A percentile compares a stretch with the other conserved stretches of the same genome.
phyloP scores from a whole-genome alignment of 2,329 filamentous ascomycete genomes.

The Rutstroemia sp. region DNA sequence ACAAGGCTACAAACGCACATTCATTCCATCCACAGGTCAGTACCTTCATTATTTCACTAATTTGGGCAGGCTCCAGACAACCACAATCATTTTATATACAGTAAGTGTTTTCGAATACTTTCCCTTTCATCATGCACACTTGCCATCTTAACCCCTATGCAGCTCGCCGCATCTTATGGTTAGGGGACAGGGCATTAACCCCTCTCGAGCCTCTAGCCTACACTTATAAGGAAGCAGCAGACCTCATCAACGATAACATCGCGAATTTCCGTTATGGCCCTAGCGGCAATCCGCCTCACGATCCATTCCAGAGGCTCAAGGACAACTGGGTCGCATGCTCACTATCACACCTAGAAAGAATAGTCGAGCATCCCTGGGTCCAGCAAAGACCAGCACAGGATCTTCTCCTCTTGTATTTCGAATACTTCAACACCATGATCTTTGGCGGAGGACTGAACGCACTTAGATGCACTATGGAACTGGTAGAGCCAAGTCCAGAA shows the following conservation, averaged over 20 bases:
- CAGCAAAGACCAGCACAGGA: constrained; percentile 1
- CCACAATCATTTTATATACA: neutral
- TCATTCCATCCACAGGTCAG: neutral
- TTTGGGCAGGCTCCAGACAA: constrained; percentile 1
- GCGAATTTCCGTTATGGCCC: neutral
- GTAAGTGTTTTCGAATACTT: neutral
- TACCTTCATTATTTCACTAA: neutral
- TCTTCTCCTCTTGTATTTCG: neutral
- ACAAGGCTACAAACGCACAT: neutral
- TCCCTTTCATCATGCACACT: neutral
- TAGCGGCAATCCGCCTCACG: neutral
- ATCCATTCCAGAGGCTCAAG: constrained; percentile 1
- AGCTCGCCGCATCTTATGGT: constrained; percentile 1
- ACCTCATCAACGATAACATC: constrained; percentile 3
- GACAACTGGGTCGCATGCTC: neutral
- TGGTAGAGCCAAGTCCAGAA: neutral
- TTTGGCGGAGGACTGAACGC: constrained; percentile 5
- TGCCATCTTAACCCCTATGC: constrained; percentile 7
- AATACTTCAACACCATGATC: constrained; percentile 3
- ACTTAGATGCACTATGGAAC: neutral
- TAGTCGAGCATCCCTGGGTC: constrained; percentile 5
- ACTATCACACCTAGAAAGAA: neutral
- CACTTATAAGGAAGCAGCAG: constrained; percentile 5
- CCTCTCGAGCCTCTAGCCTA: constrained; percentile 2
- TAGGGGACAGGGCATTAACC: neutral